These are phyloP conservation scores for Flaveria sonorensis DNA, from an alignment of 129 eudicot genomes.

Conservation along the genomic window DNA sequence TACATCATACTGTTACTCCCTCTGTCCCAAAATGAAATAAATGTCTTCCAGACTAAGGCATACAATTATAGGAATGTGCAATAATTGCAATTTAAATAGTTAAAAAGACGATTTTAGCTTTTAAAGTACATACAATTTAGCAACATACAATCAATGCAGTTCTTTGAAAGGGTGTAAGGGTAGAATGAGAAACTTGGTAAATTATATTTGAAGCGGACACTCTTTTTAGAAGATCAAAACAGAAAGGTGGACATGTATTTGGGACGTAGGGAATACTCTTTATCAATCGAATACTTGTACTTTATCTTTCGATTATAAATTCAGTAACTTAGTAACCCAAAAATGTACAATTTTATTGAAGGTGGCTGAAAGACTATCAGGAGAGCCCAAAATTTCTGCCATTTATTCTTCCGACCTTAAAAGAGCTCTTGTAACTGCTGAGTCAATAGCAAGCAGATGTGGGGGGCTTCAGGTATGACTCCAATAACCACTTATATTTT, in stretches of 20 bases:
- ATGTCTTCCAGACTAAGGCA: not conserved
- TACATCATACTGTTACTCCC: constrained; percentile 13
- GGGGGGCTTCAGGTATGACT: constrained; percentile 78
- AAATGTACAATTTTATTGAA: constrained; percentile 32
- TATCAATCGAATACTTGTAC: not conserved
- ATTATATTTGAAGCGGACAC: not conserved
- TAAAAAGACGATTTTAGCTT: not conserved
- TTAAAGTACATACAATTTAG: constrained; percentile 4
- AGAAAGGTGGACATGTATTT: not conserved
- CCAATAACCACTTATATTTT: not conserved
- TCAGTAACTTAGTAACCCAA: not conserved
- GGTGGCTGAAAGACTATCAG: constrained; percentile 82
- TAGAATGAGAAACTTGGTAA: constrained; percentile 1
- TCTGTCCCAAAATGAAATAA: not conserved
- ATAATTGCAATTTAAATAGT: not conserved
- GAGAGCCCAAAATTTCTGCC: constrained; percentile 69
- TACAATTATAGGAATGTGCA: not conserved
- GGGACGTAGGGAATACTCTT: not conserved
- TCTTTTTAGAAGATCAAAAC: not conserved
- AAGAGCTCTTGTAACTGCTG: constrained; percentile 81
- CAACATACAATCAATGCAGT: not conserved
- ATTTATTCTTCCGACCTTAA: constrained; percentile 85
- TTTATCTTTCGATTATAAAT: constrained; percentile 11
- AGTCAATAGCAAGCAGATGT: constrained; percentile 75
- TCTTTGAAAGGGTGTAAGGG: not conserved